Conservation (phyloP, 2,329 filamentous ascomycete species). For the Monosporascus sp. region DNA sequence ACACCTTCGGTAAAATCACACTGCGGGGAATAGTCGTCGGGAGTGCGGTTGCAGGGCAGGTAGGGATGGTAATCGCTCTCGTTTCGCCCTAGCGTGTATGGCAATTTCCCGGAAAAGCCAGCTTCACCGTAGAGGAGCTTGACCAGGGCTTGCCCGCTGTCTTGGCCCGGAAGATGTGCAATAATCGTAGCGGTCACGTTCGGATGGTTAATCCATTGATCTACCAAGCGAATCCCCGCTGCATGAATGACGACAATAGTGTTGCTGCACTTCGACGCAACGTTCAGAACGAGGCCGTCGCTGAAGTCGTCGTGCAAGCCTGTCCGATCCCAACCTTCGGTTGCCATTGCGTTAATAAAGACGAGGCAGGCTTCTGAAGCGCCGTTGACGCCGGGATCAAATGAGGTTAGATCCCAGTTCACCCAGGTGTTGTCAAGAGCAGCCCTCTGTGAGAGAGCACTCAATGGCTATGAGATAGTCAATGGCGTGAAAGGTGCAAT, state of each 20-base stretch:
- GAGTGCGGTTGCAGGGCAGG: slow-evolving; percentile 37
- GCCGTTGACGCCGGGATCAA: slow-evolving; percentile 38
- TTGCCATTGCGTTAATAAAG: slow-evolving; percentile 65
- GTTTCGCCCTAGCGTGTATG: slow-evolving; percentile 55
- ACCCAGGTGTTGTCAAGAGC: slow-evolving; percentile 50
- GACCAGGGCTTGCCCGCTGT: slow-evolving; percentile 52
- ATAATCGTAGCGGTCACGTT: slow-evolving; percentile 61
- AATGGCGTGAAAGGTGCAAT: slow-evolving; percentile 13
- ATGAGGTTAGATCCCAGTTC: slow-evolving; percentile 48
- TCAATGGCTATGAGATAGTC: slow-evolving; percentile 40
- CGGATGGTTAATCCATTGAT: slow-evolving; percentile 58
- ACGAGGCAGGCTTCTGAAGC: slow-evolving; percentile 58
- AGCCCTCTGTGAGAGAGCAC: slow-evolving; percentile 51
- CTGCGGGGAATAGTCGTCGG: slow-evolving; percentile 20
- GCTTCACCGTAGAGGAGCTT: slow-evolving; percentile 54
- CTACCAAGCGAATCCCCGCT: slow-evolving; percentile 55
- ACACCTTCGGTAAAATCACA: slow-evolving; percentile 50
- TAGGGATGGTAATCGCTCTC: slow-evolving; percentile 48
- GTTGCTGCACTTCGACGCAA: slow-evolving; percentile 54
- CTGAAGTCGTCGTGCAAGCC: slow-evolving; percentile 65
- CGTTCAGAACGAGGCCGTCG: slow-evolving; percentile 52
- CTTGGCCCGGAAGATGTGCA: slow-evolving; percentile 61
- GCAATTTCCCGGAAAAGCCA: slow-evolving; percentile 50
- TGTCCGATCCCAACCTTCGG: slow-evolving; percentile 67
- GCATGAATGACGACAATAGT: slow-evolving; percentile 61